Evolutionary conservation across 2,329 filamentous ascomycete genomes (phyloP).

Genomic region (Verticillium nubilum): DNA sequence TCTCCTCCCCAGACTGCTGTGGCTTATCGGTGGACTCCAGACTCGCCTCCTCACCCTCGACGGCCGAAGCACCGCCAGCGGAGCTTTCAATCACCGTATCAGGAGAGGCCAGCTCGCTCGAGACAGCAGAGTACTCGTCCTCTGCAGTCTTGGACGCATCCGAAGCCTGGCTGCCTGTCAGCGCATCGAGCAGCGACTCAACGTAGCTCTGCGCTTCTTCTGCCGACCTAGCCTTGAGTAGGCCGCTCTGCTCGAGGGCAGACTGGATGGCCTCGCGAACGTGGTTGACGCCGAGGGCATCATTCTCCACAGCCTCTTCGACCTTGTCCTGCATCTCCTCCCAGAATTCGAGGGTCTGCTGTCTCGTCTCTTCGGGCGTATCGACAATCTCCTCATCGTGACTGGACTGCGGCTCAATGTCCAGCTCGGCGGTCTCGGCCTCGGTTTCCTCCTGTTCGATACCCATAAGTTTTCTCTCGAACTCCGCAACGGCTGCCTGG

Average conservation of each 20-base stretch:
- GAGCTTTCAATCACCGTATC: neutral
- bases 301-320: constrained; percentile 52
- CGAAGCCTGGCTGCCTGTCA: constrained; percentile 26
- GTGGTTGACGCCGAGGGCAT: constrained; percentile 44
- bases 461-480: constrained; percentile 59
- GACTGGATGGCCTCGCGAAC: constrained; percentile 50
- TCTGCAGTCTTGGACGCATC: neutral
- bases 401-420: constrained; percentile 4
- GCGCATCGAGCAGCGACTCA: constrained; percentile 42
- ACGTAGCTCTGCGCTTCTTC: constrained; percentile 43
- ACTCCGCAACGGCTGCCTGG: constrained; percentile 59
- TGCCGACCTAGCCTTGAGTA: constrained; percentile 38
- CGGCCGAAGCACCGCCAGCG: neutral
- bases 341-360: constrained; percentile 37
- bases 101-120: neutral
- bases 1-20: neutral
- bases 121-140: neutral
- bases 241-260: constrained; percentile 48
- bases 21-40: neutral
- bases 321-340: constrained; percentile 49
- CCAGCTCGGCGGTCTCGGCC: constrained; percentile 11
- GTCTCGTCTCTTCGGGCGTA: constrained; percentile 10
- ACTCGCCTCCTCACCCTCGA: neutral
- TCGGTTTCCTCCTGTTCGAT: constrained; percentile 27
- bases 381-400: constrained; percentile 11